Evolutionary conservation across 2,329 filamentous ascomycete species (phyloP), one percentile per base, ranked within the genome.

Genomic region (Sporothrix globosa): DNA sequence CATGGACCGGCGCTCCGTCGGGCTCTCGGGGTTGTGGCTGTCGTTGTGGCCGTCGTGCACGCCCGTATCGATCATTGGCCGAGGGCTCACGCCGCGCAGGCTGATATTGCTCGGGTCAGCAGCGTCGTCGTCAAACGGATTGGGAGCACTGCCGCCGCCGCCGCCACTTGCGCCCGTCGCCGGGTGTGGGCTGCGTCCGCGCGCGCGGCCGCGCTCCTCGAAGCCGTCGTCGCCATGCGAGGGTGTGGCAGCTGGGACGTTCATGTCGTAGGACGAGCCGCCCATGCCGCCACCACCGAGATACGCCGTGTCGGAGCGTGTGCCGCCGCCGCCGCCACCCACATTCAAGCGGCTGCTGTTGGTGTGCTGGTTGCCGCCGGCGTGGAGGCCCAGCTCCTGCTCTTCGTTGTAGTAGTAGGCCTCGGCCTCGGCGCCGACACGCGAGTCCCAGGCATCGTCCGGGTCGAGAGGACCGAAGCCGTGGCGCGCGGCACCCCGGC

Each of bases 361-460:
- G 67, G 77, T 81, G 56, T 74, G 73, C 77, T 76, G 48, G 80
- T 81, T 10, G 80, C 71, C 74, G 48, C 56, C 56, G n/a, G 73
- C 74, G 67, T 79, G 78, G 66, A 83, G 75, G 0, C 90, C 90
- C 5, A 93, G 82, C 79, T 93, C 91, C 77, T 91, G 88, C 80
- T 92, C 91, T 78, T 95, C 92, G 71, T 71, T 72, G 77, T 92
- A 90, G 77, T 90, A 89, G 14, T 80, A 73, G 13, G 72, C 81
- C 76, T 91, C 89, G 21, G 90, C 87, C 79, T 94, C 92, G 75
- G 88, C 85, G 71, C 91, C 91, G 4, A 96, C 92, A 72, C 91
- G 84, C 73, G 91, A 81, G 81, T 96, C 92, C 93, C 93, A 97
- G 1, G 92, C 92, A 77, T 94, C 92, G 77, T 96, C 92, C 1